Evolutionary conservation across 2,329 filamentous ascomycete genomes (phyloP).

Genomic region (Fusarium hainanense): DNA sequence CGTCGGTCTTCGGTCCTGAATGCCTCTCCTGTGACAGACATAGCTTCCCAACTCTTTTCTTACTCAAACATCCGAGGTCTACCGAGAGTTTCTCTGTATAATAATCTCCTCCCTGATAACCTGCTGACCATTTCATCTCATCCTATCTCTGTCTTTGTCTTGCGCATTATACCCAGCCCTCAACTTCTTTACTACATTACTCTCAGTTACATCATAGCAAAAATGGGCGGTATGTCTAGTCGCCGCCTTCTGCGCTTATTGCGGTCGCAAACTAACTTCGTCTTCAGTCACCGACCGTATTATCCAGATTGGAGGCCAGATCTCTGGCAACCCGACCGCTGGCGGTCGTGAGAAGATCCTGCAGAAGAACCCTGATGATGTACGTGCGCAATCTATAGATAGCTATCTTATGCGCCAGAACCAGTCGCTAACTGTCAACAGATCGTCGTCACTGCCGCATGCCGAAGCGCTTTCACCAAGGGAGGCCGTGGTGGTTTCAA

Average conservation of each 20-base stretch:
- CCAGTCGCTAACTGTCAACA: slow-evolving; percentile 44
- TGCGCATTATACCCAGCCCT: slow-evolving; percentile 26
- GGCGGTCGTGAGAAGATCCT: slow-evolving; percentile 67
- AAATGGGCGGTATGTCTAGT: slow-evolving; percentile 53
- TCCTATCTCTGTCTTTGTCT: slow-evolving; percentile 10
- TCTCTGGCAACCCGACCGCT: slow-evolving; percentile 68
- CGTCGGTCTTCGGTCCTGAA: slow-evolving; percentile 14
- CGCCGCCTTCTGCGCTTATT: background rate
- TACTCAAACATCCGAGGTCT: slow-evolving; percentile 46
- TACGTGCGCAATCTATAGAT: slow-evolving; percentile 49
- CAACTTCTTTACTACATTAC: slow-evolving; percentile 4
- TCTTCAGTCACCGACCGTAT: slow-evolving; percentile 66
- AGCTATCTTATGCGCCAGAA: background rate
- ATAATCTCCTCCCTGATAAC: background rate
- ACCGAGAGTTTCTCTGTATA: slow-evolving; percentile 37
- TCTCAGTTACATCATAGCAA: slow-evolving; percentile 33
- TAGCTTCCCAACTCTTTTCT: slow-evolving; percentile 30
- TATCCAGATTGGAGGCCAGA: slow-evolving; percentile 70
- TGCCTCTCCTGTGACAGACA: slow-evolving; percentile 31
- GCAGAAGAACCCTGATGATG: slow-evolving; percentile 75
- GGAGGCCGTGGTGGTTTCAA: slow-evolving; percentile 96
- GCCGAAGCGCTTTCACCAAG: slow-evolving; percentile 92
- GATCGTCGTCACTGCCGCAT: slow-evolving; percentile 91
- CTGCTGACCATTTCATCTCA: slow-evolving; percentile 1
- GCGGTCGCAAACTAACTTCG: slow-evolving; percentile 18